Conservation (phyloP, 768 basidiomycete genomes). For the Pholiota conissans region DNA sequence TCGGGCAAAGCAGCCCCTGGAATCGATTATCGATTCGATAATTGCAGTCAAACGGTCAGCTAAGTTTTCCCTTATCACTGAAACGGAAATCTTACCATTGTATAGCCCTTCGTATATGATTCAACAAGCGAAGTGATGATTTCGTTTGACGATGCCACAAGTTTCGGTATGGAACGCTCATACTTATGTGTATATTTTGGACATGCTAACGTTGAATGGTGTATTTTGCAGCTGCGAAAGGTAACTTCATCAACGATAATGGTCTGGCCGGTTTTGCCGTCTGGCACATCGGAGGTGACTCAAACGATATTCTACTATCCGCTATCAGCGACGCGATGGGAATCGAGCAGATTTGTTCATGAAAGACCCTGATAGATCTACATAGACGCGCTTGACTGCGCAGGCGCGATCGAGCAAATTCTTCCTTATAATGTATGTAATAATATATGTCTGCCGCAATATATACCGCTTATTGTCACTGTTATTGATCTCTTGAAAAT, state of each 20-base stretch:
- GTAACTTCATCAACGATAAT: constrained; percentile 52
- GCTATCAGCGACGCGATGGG: constrained; percentile 46
- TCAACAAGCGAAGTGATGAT: constrained; percentile 52
- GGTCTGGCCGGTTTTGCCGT: constrained; percentile 63
- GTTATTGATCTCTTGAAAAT: background rate
- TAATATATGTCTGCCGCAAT: background rate
- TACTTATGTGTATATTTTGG: background rate
- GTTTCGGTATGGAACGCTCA: constrained; percentile 42
- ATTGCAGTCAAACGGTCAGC: constrained; percentile 73
- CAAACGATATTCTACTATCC: constrained; percentile 53
- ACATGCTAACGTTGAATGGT: background rate
- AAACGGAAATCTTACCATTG: background rate
- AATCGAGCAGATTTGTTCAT: constrained; percentile 20
- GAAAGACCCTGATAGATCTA: background rate
- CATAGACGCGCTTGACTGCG: background rate
- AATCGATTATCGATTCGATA: constrained; percentile 59
- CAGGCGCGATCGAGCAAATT: background rate
- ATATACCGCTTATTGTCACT: background rate
- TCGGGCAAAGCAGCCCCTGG: constrained; percentile 46
- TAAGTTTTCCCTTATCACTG: background rate
- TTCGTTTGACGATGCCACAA: constrained; percentile 64
- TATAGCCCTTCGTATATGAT: constrained; percentile 70
- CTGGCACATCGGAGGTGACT: constrained; percentile 69
- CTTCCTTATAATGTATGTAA: background rate
- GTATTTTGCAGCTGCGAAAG: constrained; percentile 49